Evolutionary conservation across 495 filamentous ascomycete genomes (phyloP).

Genomic region (Neurospora sp.): DNA sequence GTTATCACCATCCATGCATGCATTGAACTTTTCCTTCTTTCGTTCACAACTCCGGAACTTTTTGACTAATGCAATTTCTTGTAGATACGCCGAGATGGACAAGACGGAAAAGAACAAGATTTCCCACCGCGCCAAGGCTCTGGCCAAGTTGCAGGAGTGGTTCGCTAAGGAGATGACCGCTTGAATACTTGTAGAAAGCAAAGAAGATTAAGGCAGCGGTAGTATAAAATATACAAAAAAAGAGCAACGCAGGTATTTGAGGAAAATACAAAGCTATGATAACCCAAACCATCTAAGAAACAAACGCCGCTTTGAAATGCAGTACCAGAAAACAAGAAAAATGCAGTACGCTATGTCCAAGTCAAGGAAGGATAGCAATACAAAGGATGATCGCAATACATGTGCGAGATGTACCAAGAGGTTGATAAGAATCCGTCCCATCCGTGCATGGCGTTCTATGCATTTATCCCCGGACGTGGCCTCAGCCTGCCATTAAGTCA

Average conservation of each 20-base stretch:
- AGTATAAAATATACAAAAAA: not conserved
- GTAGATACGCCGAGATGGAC: conserved; percentile 86
- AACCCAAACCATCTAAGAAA: not conserved
- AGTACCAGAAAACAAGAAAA: not conserved
- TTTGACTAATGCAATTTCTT: not conserved
- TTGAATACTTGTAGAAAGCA: not conserved
- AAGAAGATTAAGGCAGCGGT: not conserved
- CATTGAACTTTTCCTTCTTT: not conserved
- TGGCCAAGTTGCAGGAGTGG: conserved; percentile 80
- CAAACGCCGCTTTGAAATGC: not conserved
- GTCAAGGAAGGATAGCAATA: not conserved
- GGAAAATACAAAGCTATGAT: not conserved
- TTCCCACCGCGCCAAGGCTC: conserved; percentile 78
- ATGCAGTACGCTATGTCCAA: not conserved
- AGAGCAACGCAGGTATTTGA: not conserved
- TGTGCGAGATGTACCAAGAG: not conserved
- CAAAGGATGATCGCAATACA: not conserved
- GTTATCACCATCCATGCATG: conserved; percentile 10
- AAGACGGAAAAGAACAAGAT: conserved; percentile 85
- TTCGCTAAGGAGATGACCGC: conserved; percentile 44
- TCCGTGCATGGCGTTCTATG: not conserved
- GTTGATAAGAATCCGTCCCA: not conserved
- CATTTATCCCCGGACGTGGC: not conserved
- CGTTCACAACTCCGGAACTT: not conserved
- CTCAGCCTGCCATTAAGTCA: no score